These are phyloP conservation scores for Ochetophila trinervis DNA, from an alignment of 306 rosid species.

Conservation along the genomic window DNA sequence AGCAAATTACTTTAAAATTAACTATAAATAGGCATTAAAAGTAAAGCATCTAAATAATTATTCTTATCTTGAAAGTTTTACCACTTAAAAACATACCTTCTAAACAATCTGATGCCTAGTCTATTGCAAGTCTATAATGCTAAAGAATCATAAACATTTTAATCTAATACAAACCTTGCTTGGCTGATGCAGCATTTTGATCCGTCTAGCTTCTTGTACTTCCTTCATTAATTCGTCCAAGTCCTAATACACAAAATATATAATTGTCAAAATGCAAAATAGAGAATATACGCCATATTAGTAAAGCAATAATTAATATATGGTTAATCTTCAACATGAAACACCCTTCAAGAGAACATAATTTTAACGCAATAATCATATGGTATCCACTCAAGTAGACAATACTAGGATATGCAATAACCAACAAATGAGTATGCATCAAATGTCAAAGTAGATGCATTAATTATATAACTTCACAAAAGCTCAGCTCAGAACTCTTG, in stretches of 20 bases:
- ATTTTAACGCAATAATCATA: not conserved
- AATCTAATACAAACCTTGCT: conserved; percentile 62
- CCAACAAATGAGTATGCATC: not conserved
- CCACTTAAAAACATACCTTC: too few relatives aligned
- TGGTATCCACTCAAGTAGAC: not conserved
- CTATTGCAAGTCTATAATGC: conserved; percentile 7
- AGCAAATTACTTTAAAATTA: not conserved
- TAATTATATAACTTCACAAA: not conserved
- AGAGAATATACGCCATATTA: not conserved
- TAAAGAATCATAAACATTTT: conserved; percentile 12
- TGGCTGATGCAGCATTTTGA: conserved; percentile 94
- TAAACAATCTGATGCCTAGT: too few relatives aligned
- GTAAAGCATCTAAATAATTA: not conserved
- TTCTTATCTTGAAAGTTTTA: too few relatives aligned
- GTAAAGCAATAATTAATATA: not conserved
- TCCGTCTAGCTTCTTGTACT: conserved; percentile 94
- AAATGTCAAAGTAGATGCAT: not conserved
- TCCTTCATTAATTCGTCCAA: conserved; percentile 90
- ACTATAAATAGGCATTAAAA: not conserved
- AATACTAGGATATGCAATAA: not conserved
- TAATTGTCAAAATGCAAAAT: conserved; percentile 19
- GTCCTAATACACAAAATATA: conserved; percentile 51
- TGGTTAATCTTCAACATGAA: not conserved
- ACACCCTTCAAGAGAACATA: not conserved
- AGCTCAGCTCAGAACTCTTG: not conserved